These are phyloP conservation scores for Scedosporium dehoogii DNA, from an alignment of 2,329 filamentous ascomycete genomes.

Conservation along the genomic window DNA sequence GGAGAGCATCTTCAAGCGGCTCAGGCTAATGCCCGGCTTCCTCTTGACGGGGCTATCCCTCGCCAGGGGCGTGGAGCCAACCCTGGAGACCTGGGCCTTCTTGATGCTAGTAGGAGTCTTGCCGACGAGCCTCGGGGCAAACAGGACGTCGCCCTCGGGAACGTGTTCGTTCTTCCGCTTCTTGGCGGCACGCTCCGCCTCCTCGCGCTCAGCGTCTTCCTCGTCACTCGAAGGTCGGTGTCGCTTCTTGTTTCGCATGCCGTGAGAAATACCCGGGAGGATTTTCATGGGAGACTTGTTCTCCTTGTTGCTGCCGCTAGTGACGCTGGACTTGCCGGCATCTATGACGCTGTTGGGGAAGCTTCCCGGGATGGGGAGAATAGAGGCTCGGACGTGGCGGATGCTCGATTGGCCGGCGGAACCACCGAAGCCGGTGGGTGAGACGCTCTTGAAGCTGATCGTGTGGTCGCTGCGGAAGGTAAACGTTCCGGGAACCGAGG, in stretches of 20 bases:
- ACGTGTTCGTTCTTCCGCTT: conserved; percentile 43
- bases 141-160: conserved; percentile 40
- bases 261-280: conserved; percentile 44
- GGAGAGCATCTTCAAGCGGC: conserved; percentile 51
- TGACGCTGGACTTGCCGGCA: conserved; percentile 9
- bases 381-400: conserved; percentile 47
- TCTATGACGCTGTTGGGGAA: conserved; percentile 29
- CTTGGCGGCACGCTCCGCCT: conserved; percentile 42
- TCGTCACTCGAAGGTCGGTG: conserved; percentile 47
- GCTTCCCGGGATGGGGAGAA: conserved; percentile 42
- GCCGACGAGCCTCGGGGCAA: conserved; percentile 36
- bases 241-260: conserved; percentile 57
- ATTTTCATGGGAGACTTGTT: conserved; percentile 34
- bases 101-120: conserved; percentile 17
- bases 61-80: conserved; percentile 16
- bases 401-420: conserved; percentile 50
- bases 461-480: conserved; percentile 58
- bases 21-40: conserved; percentile 37
- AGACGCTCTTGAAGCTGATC: conserved; percentile 43
- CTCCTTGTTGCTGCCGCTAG: conserved; percentile 38
- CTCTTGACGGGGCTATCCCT: not conserved
- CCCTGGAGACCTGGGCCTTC: conserved; percentile 13
- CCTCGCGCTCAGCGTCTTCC: conserved; percentile 41
- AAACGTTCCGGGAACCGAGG: conserved; percentile 46
- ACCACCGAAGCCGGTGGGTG: conserved; percentile 43